Base-by-base conservation (phyloP, 2,329 filamentous ascomycete species). In the Colletotrichum sp. region DNA sequence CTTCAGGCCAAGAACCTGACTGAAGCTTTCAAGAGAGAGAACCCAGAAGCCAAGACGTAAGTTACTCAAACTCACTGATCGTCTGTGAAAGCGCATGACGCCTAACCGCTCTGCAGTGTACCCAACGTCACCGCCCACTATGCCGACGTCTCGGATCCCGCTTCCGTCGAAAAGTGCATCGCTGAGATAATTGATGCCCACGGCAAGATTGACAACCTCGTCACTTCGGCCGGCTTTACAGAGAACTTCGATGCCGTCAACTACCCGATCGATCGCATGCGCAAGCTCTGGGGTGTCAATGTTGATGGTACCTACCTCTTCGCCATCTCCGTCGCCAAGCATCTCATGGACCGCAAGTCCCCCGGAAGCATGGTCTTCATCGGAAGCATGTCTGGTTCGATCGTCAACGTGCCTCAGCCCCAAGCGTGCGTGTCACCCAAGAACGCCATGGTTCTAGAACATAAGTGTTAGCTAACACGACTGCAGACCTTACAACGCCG, bases 201-300 rank as follows among this genome's bases (percentile, higher is more conserved):
- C 83, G 93, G 93, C 85, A 94, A 94, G 84, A 95, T 98, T 79
- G 96, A 98, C 86, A 93, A 95, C 85, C 90, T 98, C 30, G 96
- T 98, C 80, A 98, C 96, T 30, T 97, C 95, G n/a, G 96, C 96
- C 65, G 96, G 96, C 61, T 98, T 98, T 87, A 97, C 95, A 16
- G 96, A 98, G 88, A 98, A 98, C 88, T 97, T 96, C 82, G 94
- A 97, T 81, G 96, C 96, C 62, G 94, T 96, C 81, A 92, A 93
- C 79, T 98, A 98, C 86, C 96, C 96, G 1, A 92, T 96, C 79
- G 95, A 98, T 79, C 94, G 96, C 78, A 93, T 98, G 85, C 92
- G 96, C 85, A 97, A 98, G 88, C 92, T 98, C 18, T 98, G 95
- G 95, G 93, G 92, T 65, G 96, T 98, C 82, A 98, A 98, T 79